Percentiles rank a stretch among this genome's conserved stretches.
phyloP scores from a whole-genome alignment of 441 rosid species.

The Theobroma grandiflorum region DNA sequence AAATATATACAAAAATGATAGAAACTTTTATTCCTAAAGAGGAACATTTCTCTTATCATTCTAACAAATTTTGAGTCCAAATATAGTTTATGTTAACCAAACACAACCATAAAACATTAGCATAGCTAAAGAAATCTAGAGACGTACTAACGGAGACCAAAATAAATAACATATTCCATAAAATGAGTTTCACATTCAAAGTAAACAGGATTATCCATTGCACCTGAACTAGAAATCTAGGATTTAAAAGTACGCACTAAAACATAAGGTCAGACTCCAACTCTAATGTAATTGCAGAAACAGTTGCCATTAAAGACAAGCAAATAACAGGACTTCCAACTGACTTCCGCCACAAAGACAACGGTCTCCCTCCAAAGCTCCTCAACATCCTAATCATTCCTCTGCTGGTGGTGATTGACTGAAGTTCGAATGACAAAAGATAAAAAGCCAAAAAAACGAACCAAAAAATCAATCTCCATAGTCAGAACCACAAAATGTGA shows the following conservation, averaged over 20 bases:
- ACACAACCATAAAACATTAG: not conserved
- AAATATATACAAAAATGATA: too few relatives aligned
- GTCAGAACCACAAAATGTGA: not conserved
- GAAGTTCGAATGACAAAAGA: constrained; percentile 20
- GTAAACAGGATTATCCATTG: not conserved
- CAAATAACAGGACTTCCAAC: not conserved
- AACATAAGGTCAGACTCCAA: constrained; percentile 5
- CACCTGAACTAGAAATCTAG: constrained; percentile 23
- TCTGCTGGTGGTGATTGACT: constrained; percentile 65
- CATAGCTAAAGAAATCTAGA: not conserved
- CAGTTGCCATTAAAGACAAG: not conserved
- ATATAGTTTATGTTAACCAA: not conserved
- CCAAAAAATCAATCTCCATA: not conserved
- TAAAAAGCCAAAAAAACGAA: too few relatives aligned
- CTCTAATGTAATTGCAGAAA: constrained; percentile 12
- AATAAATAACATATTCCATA: not conserved
- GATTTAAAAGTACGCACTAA: not conserved
- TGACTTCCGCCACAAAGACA: not conserved
- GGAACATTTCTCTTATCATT: not conserved
- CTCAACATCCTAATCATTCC: constrained; percentile 39
- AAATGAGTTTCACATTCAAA: not conserved
- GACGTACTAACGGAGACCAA: not conserved
- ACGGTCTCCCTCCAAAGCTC: not conserved
- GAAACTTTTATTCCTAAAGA: too few relatives aligned
- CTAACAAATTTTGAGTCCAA: not conserved